Conservation (phyloP, 2,329 filamentous ascomycete species). For the Trichoderma polysporum region DNA sequence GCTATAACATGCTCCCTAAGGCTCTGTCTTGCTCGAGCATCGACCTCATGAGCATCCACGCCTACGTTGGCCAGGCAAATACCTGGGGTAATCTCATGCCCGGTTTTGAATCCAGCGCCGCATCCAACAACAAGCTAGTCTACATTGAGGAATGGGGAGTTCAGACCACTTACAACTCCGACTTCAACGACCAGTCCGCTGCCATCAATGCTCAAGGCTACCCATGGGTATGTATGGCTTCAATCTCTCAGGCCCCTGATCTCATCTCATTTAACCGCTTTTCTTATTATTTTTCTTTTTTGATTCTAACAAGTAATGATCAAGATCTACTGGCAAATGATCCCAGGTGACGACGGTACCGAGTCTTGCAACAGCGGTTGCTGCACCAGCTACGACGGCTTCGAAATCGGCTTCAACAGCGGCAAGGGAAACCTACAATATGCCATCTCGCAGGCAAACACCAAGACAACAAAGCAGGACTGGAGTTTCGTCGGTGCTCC, state of each 20-base stretch:
- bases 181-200: background rate
- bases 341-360: background rate
- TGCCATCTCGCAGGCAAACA: background rate
- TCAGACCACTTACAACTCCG: background rate
- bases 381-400: background rate
- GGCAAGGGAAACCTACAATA: conserved; percentile 3
- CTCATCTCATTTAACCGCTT: too few species aligned
- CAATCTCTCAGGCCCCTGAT: too few species aligned
- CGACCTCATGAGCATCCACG: conserved; percentile 25
- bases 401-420: conserved; percentile 9
- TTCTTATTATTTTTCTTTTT: background rate
- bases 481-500: conserved; percentile 12
- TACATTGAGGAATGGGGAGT: conserved; percentile 19
- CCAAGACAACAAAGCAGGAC: conserved; percentile 5
- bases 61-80: background rate
- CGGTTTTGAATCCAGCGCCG: background rate
- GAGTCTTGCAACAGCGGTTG: background rate
- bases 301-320: background rate
- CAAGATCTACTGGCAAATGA: conserved; percentile 7
- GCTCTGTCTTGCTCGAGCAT: conserved; percentile 29
- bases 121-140: conserved; percentile 11
- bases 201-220: background rate
- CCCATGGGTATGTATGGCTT: background rate
- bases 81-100: background rate
- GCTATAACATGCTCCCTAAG: conserved; percentile 31